Evolutionary conservation across 495 filamentous ascomycete species (phyloP).

Genomic region (Neurospora africana): DNA sequence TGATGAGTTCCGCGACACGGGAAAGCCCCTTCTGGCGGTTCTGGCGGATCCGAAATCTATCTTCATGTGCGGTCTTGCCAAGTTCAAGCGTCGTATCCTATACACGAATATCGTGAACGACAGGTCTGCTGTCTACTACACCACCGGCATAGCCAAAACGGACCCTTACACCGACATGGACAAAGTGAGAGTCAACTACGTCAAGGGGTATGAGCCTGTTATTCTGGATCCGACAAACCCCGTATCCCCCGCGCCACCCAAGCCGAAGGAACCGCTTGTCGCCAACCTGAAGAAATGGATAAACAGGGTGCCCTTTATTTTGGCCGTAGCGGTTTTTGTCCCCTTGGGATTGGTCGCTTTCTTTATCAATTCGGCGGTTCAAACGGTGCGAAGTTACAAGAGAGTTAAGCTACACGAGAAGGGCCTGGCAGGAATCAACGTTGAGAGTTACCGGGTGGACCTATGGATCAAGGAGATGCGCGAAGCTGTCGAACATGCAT

Average conservation of each 20-base stretch:
- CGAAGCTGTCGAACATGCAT: conserved; percentile 60
- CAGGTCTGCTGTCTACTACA: conserved; percentile 69
- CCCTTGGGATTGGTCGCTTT: conserved; percentile 60
- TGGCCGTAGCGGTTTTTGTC: conserved; percentile 54
- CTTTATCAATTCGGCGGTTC: conserved; percentile 61
- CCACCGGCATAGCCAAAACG: conserved; percentile 57
- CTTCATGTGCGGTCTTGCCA: conserved; percentile 68
- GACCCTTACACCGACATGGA: conserved; percentile 67
- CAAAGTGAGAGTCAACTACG: conserved; percentile 56
- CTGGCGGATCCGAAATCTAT: conserved; percentile 77
- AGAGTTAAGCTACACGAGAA: conserved; percentile 67
- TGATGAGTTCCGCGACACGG: conserved; percentile 74
- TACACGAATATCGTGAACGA: conserved; percentile 88
- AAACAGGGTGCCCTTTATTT: conserved; percentile 43
- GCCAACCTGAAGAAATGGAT: conserved; percentile 21
- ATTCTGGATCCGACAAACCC: conserved; percentile 63
- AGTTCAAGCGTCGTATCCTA: conserved; percentile 60
- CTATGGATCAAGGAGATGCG: conserved; percentile 63
- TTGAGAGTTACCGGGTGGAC: conserved; percentile 61
- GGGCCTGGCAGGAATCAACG: conserved; percentile 52
- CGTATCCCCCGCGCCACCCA: conserved; percentile 33
- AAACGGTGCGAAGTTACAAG: conserved; percentile 58
- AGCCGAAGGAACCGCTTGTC: conserved; percentile 13
- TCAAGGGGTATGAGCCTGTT: conserved; percentile 61
- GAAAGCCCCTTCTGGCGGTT: conserved; percentile 65